A percentile compares a stretch with the other conserved stretches of the same genome.
Evolutionary conservation across 768 basidiomycete species (phyloP).

Genomic region (Austroboletus eburneus): DNA sequence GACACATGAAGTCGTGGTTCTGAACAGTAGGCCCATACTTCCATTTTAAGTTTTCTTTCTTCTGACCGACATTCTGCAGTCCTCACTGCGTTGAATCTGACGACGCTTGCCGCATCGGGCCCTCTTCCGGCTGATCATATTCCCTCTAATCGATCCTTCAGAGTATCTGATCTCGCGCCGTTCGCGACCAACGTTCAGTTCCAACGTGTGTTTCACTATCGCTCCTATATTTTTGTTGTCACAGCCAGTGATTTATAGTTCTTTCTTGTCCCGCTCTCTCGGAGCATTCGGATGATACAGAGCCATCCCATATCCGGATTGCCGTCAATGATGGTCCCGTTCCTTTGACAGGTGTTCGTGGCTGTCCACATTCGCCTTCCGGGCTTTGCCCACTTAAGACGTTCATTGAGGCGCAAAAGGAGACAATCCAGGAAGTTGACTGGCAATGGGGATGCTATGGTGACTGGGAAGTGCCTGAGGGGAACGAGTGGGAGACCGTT

Average conservation of each 20-base stretch:
- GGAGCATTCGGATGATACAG: constrained; percentile 23
- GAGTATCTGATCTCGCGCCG: constrained; percentile 71
- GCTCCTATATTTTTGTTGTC: too few species aligned
- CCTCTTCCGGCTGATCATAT: constrained; percentile 76
- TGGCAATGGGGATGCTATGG: constrained; percentile 76
- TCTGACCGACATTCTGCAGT: constrained; percentile 36
- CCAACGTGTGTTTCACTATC: too few species aligned
- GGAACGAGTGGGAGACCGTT: constrained; percentile 65
- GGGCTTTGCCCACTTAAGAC: constrained; percentile 74
- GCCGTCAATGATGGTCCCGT: constrained; percentile 87
- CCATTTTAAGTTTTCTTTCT: too few species aligned
- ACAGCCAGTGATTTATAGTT: constrained; percentile 38
- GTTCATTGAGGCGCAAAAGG: constrained; percentile 68
- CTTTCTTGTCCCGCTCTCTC: constrained; percentile 44
- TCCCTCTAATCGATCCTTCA: constrained; percentile 60
- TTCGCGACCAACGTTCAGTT: constrained; percentile 89
- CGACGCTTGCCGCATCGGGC: constrained; percentile 65
- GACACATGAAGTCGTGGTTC: constrained; percentile 86
- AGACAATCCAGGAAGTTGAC: constrained; percentile 60
- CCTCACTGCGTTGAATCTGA: constrained; percentile 81
- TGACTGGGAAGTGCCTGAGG: constrained; percentile 68
- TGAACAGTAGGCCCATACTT: constrained; percentile 55
- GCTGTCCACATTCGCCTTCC: constrained; percentile 54
- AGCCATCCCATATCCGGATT: constrained; percentile 61
- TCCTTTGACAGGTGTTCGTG: constrained; percentile 72